Evolutionary conservation across 495 filamentous ascomycete species (phyloP).

Genomic region (Clavariopsis aquatica): DNA sequence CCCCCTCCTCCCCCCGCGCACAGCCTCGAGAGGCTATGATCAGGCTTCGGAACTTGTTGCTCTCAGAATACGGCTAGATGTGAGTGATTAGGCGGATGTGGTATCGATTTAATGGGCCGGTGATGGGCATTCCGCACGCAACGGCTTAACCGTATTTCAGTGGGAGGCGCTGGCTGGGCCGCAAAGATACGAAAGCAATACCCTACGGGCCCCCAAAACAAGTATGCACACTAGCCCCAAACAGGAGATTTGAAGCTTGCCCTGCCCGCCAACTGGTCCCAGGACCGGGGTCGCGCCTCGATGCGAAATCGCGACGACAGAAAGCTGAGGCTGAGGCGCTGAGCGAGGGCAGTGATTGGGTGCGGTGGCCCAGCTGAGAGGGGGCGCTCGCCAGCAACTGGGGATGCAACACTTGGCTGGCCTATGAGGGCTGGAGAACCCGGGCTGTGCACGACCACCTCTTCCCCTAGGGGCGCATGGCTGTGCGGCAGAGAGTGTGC

Average conservation of each 20-base stretch:
- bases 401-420: background rate
- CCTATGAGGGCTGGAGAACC: background rate
- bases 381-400: background rate
- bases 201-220: slow-evolving; percentile 7
- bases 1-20: no score
- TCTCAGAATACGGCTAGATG: background rate
- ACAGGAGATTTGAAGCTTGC: background rate
- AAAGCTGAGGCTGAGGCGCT: slow-evolving; percentile 30
- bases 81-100: background rate
- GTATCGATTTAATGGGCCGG: background rate
- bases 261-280: background rate
- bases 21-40: background rate
- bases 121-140: background rate
- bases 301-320: background rate
- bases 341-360: slow-evolving; percentile 12
- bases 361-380: slow-evolving; percentile 20
- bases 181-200: slow-evolving; percentile 17
- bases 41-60: background rate
- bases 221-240: background rate
- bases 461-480: background rate
- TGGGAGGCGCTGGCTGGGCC: slow-evolving; percentile 8
- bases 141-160: slow-evolving; percentile 5
- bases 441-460: slow-evolving; percentile 26
- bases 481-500: background rate
- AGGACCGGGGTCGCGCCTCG: background rate